phyloP scores from a whole-genome alignment of 2,329 filamentous ascomycete species.

The Fusarium sp. region DNA sequence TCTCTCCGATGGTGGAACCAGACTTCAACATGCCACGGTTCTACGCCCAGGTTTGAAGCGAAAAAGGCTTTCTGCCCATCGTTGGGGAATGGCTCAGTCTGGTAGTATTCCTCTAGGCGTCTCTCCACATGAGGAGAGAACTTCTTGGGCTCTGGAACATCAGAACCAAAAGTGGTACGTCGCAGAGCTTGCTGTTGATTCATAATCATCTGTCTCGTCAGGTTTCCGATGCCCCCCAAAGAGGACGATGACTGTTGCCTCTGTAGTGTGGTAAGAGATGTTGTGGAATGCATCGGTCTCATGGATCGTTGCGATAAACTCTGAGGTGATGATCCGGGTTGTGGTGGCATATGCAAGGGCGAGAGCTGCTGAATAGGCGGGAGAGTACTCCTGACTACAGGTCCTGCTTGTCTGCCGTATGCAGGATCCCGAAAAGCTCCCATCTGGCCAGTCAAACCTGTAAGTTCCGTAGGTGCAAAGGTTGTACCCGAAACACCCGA shows the following conservation, averaged over 20 bases:
- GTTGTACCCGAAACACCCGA: conserved; percentile 49
- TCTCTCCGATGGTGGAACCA: conserved; percentile 66
- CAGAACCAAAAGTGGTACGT: conserved; percentile 51
- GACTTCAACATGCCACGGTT: conserved; percentile 60
- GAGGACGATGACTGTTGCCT: conserved; percentile 36
- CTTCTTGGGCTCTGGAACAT: conserved; percentile 54
- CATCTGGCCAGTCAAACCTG: conserved; percentile 29
- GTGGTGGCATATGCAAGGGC: conserved; percentile 23
- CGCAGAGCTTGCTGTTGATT: conserved; percentile 56
- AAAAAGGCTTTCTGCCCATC: conserved; percentile 62
- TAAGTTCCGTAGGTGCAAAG: conserved; percentile 44
- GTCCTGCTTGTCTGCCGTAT: conserved; percentile 25
- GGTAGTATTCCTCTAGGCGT: conserved; percentile 64
- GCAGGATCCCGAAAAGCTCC: conserved; percentile 34
- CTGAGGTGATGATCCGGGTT: conserved; percentile 36
- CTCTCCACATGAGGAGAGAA: conserved; percentile 60
- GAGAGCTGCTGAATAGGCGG: conserved; percentile 35
- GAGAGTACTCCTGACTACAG: conserved; percentile 11
- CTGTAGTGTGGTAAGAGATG: conserved; percentile 37
- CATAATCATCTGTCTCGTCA: conserved; percentile 54
- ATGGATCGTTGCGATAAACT: conserved; percentile 27
- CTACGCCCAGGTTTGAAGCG: conserved; percentile 63
- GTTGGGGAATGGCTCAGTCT: conserved; percentile 57
- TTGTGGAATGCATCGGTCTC: conserved; percentile 35
- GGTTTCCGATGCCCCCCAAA: conserved; percentile 34